These are phyloP conservation scores for Rhizopus arrhizus DNA, from an alignment of 371 early-diverging fungal genomes.

Conservation along the genomic window DNA sequence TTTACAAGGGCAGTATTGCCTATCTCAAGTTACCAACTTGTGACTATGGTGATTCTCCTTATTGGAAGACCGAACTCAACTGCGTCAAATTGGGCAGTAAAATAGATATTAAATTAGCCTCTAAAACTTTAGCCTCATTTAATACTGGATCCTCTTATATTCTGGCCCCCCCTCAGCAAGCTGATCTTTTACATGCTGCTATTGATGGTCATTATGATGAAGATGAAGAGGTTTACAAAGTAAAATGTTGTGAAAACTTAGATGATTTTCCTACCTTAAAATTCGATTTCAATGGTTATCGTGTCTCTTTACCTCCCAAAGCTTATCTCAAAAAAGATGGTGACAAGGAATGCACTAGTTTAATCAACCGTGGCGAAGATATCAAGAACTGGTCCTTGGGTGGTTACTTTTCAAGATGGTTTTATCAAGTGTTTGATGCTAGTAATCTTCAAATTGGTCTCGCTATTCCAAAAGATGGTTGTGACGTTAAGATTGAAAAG, in stretches of 20 bases:
- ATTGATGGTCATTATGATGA: slow-evolving; percentile 39
- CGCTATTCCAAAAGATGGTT: slow-evolving; percentile 38
- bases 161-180: slow-evolving; percentile 40
- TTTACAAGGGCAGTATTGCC: slow-evolving; percentile 47
- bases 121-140: slow-evolving; percentile 39
- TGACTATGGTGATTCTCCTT: slow-evolving; percentile 46
- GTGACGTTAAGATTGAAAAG: slow-evolving; percentile 41
- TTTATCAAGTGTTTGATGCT: slow-evolving; percentile 46
- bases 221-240: slow-evolving; percentile 23
- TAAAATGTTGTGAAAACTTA: slow-evolving; percentile 35
- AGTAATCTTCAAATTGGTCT: slow-evolving; percentile 42
- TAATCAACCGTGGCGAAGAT: slow-evolving; percentile 29
- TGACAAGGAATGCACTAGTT: slow-evolving; percentile 30
- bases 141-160: slow-evolving; percentile 40
- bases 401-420: slow-evolving; percentile 44
- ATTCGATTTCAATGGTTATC: slow-evolving; percentile 41
- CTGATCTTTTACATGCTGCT: slow-evolving; percentile 42
- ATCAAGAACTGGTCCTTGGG: slow-evolving; percentile 48
- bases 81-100: slow-evolving; percentile 41
- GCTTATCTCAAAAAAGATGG: slow-evolving; percentile 30
- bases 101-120: slow-evolving; percentile 42
- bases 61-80: slow-evolving; percentile 47
- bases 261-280: slow-evolving; percentile 38
- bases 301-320: slow-evolving; percentile 40
- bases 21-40: slow-evolving; percentile 46